Percentiles rank a stretch among this genome's conserved stretches.
Evolutionary conservation across 768 basidiomycete species (phyloP).

Genomic region (Heimioporus sp.): DNA sequence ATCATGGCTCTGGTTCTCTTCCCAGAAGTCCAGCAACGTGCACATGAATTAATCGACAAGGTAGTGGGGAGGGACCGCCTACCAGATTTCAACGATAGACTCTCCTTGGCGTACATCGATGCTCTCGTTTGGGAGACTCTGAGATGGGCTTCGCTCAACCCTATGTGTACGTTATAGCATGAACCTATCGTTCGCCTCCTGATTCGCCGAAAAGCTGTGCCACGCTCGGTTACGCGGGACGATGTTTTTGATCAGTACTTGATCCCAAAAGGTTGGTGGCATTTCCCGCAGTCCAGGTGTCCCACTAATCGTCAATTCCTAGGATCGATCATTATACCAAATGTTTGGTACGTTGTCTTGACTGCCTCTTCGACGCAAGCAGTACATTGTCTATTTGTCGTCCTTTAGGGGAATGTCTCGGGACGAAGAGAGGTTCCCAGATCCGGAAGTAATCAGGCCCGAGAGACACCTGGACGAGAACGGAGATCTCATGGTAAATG

Average conservation of each 20-base stretch:
- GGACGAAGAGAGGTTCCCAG: conserved; percentile 22
- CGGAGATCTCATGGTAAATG: conserved; percentile 17
- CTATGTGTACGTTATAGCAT: conserved; percentile 13
- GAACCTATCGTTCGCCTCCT: neutral
- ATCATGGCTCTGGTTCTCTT: conserved; percentile 18
- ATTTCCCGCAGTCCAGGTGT: neutral
- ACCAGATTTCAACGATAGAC: conserved; percentile 15
- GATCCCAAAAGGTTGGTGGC: conserved; percentile 46
- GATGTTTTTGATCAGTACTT: conserved; percentile 43
- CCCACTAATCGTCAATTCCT: neutral
- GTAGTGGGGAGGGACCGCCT: conserved; percentile 19
- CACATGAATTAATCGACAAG: conserved; percentile 14
- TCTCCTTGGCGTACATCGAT: conserved; percentile 19
- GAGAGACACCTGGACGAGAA: conserved; percentile 30
- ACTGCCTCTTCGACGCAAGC: neutral
- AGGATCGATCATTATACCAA: conserved; percentile 22
- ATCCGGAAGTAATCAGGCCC: conserved; percentile 32
- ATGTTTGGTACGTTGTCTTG: conserved; percentile 14
- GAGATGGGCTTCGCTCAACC: conserved; percentile 22
- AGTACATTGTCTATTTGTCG: neutral
- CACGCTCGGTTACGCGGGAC: conserved; percentile 34
- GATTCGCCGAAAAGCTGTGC: conserved; percentile 15
- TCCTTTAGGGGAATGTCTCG: conserved; percentile 20
- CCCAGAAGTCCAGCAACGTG: conserved; percentile 22
- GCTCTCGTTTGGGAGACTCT: conserved; percentile 20